Base-by-base conservation (phyloP, 352 stramenopile genomes). In the Globisporangium alternatum region DNA sequence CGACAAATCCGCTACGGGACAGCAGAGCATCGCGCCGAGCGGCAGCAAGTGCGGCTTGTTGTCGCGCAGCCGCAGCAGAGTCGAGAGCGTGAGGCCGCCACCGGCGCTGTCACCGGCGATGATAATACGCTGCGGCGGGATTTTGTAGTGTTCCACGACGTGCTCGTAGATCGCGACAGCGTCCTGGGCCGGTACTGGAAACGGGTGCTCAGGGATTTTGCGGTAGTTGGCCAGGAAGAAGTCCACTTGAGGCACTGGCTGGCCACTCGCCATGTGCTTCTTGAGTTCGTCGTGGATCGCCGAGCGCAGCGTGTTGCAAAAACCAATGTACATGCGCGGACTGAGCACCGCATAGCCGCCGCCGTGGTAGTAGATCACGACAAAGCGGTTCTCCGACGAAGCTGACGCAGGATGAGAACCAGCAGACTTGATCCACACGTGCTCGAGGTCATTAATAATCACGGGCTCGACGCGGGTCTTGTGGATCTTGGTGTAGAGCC, bases 201-300 rank as follows among this genome's bases (percentile, higher is more conserved):
- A 86, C 39, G 63, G 62, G 47, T 68, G 64, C 53, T 86, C 73
- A 2, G 79, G 79, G 5, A 62, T 35, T 56, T 88, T 88, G 25
- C 71, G 75, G 59, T 88, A 86, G 70, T 85, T 88, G 8, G 66
- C 77, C 1, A 81, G 41, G 28, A 86, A 63, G 5, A 81, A 66
- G 17, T 86, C 67, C 19, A 86, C 67, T 3, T 56, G 49, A 37
- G 72, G 21, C 17, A 31, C 30, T 21, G 52, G 17, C 43, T 48
- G 60, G 37, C 3, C 51, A 2, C 3, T 31, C 22, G 33, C 25
- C 28, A 15, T 56, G 8, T 56, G 41, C 0, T 33, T 28, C 7
- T 31, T 5, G 25, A 78, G 44, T 43, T 81, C 61, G 12, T 64
- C 47, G 48, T 68, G 60, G 56, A 77, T 70, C 31, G 48, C 43